Conservation (phyloP, 2,329 filamentous ascomycete species). For the Thelonectria rubi region DNA sequence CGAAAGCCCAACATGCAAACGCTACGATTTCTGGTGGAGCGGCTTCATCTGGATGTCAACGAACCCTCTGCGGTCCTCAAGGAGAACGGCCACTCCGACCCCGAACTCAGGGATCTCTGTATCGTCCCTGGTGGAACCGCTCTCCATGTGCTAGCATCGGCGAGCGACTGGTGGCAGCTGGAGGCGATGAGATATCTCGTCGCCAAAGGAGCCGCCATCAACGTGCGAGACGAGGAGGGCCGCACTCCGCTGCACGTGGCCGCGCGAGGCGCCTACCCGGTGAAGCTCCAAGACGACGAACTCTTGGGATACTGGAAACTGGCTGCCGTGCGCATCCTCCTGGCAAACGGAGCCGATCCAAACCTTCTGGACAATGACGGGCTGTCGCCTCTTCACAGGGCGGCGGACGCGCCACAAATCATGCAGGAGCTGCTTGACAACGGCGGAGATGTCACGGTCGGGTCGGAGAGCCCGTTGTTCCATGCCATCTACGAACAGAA, state of each 20-base stretch:
- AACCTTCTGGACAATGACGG: constrained; percentile 20
- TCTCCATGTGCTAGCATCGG: constrained; percentile 32
- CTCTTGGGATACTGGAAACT: constrained; percentile 18
- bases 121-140: constrained; percentile 22
- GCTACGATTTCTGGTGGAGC: constrained; percentile 26
- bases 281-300: background rate
- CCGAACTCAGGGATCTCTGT: background rate
- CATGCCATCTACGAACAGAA: constrained; percentile 22
- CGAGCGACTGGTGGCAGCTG: constrained; percentile 29
- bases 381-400: constrained; percentile 21
- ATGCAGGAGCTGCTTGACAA: constrained; percentile 20
- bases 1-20: constrained; percentile 26
- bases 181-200: constrained; percentile 30
- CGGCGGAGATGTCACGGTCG: constrained; percentile 19
- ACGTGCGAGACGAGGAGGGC: constrained; percentile 7
- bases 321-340: constrained; percentile 22
- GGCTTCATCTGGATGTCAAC: constrained; percentile 30
- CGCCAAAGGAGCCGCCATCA: constrained; percentile 21
- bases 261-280: background rate
- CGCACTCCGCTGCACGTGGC: constrained; percentile 34
- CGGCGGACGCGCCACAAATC: constrained; percentile 13
- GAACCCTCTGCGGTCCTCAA: background rate
- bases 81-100: background rate
- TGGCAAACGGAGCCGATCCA: constrained; percentile 31
- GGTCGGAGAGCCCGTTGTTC: constrained; percentile 26